Evolutionary conservation across 176 grass and related monocot species (phyloP).

Genomic region (Ensete glaucum): DNA sequence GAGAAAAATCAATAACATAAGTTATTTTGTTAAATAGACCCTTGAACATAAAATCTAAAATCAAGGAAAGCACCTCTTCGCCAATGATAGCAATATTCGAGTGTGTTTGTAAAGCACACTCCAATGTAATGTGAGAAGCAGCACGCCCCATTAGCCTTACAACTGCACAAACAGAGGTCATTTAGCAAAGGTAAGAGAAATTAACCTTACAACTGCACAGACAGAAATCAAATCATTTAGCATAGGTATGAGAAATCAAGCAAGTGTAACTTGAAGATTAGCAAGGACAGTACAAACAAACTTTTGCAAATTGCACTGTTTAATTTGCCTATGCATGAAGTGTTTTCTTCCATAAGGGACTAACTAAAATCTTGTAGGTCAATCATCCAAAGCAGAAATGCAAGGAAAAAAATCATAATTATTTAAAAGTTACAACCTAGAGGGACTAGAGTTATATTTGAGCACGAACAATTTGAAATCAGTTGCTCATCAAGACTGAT

Average conservation of each 20-base stretch:
- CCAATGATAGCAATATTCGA: slow-evolving; percentile 92
- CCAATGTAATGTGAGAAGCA: slow-evolving; percentile 98
- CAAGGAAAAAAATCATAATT: neutral
- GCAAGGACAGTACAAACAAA: too few species aligned
- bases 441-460: neutral
- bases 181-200: too few species aligned
- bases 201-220: too few species aligned
- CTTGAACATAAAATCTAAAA: neutral
- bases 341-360: too few species aligned
- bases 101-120: slow-evolving; percentile 94
- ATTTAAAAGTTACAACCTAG: neutral
- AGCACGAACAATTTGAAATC: neutral
- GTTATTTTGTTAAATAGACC: neutral
- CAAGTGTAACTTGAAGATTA: too few species aligned
- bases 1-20: too few species aligned
- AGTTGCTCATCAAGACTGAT: neutral
- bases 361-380: neutral
- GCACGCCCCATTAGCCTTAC: slow-evolving; percentile 99
- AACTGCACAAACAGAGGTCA: slow-evolving; percentile 36
- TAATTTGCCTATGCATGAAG: too few species aligned
- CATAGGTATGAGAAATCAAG: too few species aligned
- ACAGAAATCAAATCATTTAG: too few species aligned
- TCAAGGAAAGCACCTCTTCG: slow-evolving; percentile 56
- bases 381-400: neutral
- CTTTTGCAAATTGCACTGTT: too few species aligned